Percentiles rank a stretch among this genome's conserved stretches.
These are phyloP conservation scores for Aechmea fasciata DNA, from an alignment of 176 grass and related monocot genomes.

Conservation along the genomic window DNA sequence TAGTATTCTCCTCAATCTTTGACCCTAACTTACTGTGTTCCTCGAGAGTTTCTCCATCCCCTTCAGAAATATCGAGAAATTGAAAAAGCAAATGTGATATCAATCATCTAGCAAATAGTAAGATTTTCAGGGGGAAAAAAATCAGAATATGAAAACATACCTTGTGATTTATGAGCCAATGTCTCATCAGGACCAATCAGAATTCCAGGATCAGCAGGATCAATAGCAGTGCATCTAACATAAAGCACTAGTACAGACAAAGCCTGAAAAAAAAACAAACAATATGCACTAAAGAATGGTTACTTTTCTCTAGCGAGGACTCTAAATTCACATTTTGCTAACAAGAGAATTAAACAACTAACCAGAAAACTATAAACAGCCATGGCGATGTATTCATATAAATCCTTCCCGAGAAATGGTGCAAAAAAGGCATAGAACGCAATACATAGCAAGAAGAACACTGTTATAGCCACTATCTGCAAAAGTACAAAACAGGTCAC, in stretches of 20 bases:
- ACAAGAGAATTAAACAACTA: neutral
- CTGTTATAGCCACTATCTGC: constrained; percentile 17
- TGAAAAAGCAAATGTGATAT: neutral
- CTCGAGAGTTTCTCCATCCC: constrained; percentile 13
- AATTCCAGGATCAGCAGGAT: constrained; percentile 25
- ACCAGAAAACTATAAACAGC: constrained; percentile 18
- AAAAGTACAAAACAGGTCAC: neutral
- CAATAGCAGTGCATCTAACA: constrained; percentile 25
- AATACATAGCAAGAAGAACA: constrained; percentile 21
- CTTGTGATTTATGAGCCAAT: neutral
- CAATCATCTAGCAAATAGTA: neutral
- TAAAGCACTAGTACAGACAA: constrained; percentile 19
- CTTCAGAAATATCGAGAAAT: constrained; percentile 12
- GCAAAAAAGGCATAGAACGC: constrained; percentile 21
- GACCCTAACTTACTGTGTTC: constrained; percentile 9
- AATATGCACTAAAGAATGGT: neutral
- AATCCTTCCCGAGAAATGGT: constrained; percentile 18
- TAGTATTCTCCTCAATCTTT: constrained; percentile 22
- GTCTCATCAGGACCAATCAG: constrained; percentile 8
- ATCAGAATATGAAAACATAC: neutral
- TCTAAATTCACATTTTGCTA: neutral
- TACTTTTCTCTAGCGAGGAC: neutral
- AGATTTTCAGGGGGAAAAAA: neutral
- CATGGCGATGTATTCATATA: constrained; percentile 15
- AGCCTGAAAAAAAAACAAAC: constrained; percentile 13